These are phyloP conservation scores for Hypoxylon sp. DNA, from an alignment of 2,329 filamentous ascomycete genomes.

Conservation along the genomic window DNA sequence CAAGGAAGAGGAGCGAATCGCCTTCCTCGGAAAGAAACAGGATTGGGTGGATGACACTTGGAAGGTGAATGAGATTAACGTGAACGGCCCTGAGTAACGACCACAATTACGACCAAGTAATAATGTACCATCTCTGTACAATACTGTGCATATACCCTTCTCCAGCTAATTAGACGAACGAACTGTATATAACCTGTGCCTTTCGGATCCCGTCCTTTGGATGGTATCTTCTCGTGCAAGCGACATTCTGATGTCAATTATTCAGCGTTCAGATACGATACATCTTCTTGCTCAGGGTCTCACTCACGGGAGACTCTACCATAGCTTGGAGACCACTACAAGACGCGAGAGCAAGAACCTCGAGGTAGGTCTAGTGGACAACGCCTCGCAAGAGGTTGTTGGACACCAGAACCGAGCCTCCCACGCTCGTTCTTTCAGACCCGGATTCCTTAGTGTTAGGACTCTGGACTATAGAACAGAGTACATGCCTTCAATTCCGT, in stretches of 20 bases:
- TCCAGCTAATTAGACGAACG: slow-evolving; percentile 48
- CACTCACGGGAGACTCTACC: slow-evolving; percentile 41
- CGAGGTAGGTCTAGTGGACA: slow-evolving; percentile 43
- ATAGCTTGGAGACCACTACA: slow-evolving; percentile 71
- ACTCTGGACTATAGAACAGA: slow-evolving; percentile 73
- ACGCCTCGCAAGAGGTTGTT: slow-evolving; percentile 33
- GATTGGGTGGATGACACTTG: slow-evolving; percentile 81
- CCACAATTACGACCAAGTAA: slow-evolving; percentile 11
- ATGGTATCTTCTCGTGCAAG: neutral
- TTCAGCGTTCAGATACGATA: slow-evolving; percentile 73
- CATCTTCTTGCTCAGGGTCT: slow-evolving; percentile 64
- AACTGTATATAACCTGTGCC: slow-evolving; percentile 33
- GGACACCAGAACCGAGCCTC: slow-evolving; percentile 39
- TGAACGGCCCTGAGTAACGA: slow-evolving; percentile 56
- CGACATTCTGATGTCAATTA: neutral
- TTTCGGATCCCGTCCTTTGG: neutral
- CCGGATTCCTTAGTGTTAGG: slow-evolving; percentile 69
- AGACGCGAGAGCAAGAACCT: slow-evolving; percentile 67
- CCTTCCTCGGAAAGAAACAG: slow-evolving; percentile 86
- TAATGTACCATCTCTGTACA: slow-evolving; percentile 50
- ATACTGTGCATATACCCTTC: slow-evolving; percentile 55
- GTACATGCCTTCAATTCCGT: slow-evolving; percentile 60
- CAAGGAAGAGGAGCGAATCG: slow-evolving; percentile 70
- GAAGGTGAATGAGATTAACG: slow-evolving; percentile 81
- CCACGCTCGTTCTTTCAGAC: slow-evolving; percentile 71